Base-by-base conservation (phyloP, 352 stramenopile species). In the Pseudoperonospora humuli region DNA sequence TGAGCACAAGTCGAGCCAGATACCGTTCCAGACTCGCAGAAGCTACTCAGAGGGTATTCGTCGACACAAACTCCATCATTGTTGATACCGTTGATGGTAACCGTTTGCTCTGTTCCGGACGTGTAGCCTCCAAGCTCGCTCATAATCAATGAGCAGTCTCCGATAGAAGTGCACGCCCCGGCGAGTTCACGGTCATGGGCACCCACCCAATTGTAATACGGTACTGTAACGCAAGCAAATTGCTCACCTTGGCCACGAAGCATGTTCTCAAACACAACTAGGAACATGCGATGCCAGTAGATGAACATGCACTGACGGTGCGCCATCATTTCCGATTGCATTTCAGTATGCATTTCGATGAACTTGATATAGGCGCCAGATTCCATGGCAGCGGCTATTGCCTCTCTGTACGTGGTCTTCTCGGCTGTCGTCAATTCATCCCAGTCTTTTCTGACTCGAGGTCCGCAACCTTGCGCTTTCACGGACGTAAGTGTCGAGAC, bases 201-300 rank as follows among this genome's bases (percentile, higher is more conserved):
- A 3, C 58, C 71, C 8, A 88, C 53, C 54, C 67, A 86, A 61
- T 93, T 81, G 67, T 71, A 93, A 50, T 87, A 89, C 26, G 78
- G 81, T 14, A 93, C 38, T 9, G 81, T 91, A 18, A 91, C 57
- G 50, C 81, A 93, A 9, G 60, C 67, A 23, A 65, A 91, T 29
- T 65, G 26, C 0, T 45, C 9, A 3, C 64, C 70, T 40, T 84
- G 67, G 1, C 42, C 62, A 29, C 78, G 81, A 5, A 93, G 57
- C 75, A 93, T 89, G 58, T 90, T 93, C 49, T 93, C 80, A 45
- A 82, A 93, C 1, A 51, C 72, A 0, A 71, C 25, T 1, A 93
- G 61, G 13, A 89, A 63, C 7, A 73, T 41, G 7, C 77, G 73
- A 43, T 90, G 77, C 80, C 80, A 93, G 57, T 84, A 87, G 37